phyloP scores from a whole-genome alignment of 768 basidiomycete species.

The Mycena pura region DNA sequence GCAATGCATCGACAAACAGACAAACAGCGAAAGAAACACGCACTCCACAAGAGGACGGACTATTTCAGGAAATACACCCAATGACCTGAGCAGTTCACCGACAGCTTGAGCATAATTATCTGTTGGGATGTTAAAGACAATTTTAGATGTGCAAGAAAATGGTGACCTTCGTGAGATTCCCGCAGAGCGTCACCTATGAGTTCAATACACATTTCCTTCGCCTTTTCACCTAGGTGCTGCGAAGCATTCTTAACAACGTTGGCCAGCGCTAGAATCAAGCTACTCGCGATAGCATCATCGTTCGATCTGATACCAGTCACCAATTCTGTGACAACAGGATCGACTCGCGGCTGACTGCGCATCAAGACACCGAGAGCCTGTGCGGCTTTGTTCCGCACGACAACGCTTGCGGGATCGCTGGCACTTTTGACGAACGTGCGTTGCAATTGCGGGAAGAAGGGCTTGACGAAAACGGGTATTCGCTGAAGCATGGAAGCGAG shows the following conservation, averaged over 20 bases:
- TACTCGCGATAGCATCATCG: slow-evolving; percentile 77
- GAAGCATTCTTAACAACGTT: slow-evolving; percentile 75
- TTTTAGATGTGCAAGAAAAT: not conserved
- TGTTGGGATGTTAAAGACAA: slow-evolving; percentile 33
- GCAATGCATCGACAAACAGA: slow-evolving; percentile 11
- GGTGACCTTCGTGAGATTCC: slow-evolving; percentile 69
- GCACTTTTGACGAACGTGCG: slow-evolving; percentile 95
- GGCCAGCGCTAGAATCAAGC: slow-evolving; percentile 78
- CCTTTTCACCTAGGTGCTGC: slow-evolving; percentile 78
- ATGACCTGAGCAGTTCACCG: slow-evolving; percentile 64
- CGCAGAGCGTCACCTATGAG: slow-evolving; percentile 82
- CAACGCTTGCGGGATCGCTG: slow-evolving; percentile 76
- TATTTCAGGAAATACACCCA: slow-evolving; percentile 67
- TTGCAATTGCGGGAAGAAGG: slow-evolving; percentile 98
- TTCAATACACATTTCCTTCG: slow-evolving; percentile 74
- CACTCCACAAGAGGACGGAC: slow-evolving; percentile 74
- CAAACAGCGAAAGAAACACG: slow-evolving; percentile 34
- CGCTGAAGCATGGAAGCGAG: slow-evolving; percentile 84
- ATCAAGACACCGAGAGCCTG: slow-evolving; percentile 89
- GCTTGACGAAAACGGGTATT: slow-evolving; percentile 90
- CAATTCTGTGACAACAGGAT: slow-evolving; percentile 93
- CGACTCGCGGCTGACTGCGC: slow-evolving; percentile 88
- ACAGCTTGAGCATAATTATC: slow-evolving; percentile 75
- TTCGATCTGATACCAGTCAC: slow-evolving; percentile 60
- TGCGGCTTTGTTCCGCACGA: slow-evolving; percentile 83